Evolutionary conservation across 371 early-diverging fungal species (phyloP), one percentile per base, ranked within the genome.

Genomic region (Apophysomyces variabilis): DNA sequence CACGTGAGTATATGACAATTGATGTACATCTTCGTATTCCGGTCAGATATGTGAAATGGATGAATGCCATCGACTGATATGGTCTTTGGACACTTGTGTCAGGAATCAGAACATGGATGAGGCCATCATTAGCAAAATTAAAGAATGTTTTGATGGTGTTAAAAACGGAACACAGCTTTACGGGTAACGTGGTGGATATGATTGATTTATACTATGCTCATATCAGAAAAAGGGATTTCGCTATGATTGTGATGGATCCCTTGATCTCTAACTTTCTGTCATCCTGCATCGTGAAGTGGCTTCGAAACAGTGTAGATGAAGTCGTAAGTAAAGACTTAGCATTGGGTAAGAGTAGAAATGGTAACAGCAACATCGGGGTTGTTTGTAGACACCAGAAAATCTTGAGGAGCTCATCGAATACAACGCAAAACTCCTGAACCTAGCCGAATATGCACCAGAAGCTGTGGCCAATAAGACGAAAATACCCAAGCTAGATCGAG

Each of bases 1-100:
- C n/a, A 43, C 13, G 2, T 26, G 32, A 3, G 32, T 26, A 26
- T 26, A 26, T 26, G 32, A 26, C 13, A 46, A 8, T 16, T 60
- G 32, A 6, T 57, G 37, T 9, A 38, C 18, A 46, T n/a, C 11
- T 39, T n/a, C 54, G 32, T 26, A 26, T 26, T 26, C 32, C 3
- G 32, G 1, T 26, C 13, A 87, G 75, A 77, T 88, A 21, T 76
- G 77, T 14, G 68, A 74, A 26, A 71, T 66, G 43, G 91, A 91
- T 62, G 65, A 80, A 39, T 89, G 89, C 60, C 86, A 88, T 64
- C 80, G 78, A 14, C 71, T 91, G 21, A 88, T 86, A 11, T 88
- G 89, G 88, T 83, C 86, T 16, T 71, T 91, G 37, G 90, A 91
- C 68, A 90, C 86, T 9, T 89, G 90, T 59, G 83, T 88, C 14